Percentiles rank a stretch among this genome's conserved stretches.
phyloP scores from a whole-genome alignment of 768 basidiomycete species.

The Serendipita sp. region DNA sequence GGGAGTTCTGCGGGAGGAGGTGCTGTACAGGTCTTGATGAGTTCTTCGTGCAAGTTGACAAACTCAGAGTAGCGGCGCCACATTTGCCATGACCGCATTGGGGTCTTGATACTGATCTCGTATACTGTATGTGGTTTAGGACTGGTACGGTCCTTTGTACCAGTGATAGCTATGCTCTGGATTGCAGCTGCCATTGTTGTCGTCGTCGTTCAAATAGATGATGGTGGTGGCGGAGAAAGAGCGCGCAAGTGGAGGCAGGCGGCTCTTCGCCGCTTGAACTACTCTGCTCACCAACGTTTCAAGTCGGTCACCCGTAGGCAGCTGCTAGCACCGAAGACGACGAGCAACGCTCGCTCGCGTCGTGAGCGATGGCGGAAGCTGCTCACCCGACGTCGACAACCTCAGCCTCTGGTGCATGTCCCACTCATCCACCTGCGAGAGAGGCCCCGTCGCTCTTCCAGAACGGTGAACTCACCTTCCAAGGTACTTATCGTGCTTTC shows the following conservation, averaged over 20 bases:
- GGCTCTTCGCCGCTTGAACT: background rate
- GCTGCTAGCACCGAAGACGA: background rate
- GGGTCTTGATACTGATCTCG: conserved; percentile 68
- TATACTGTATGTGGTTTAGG: conserved; percentile 75
- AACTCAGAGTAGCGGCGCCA: conserved; percentile 94
- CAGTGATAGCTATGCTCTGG: background rate
- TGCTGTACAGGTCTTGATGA: conserved; percentile 62
- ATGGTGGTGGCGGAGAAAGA: background rate
- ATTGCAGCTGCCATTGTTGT: background rate
- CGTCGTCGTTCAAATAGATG: background rate
- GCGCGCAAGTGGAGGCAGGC: background rate
- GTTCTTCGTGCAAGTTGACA: conserved; percentile 65
- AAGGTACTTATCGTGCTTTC: conserved; percentile 28
- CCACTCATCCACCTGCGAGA: conserved; percentile 13
- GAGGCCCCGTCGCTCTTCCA: conserved; percentile 41
- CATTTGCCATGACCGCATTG: conserved; percentile 85
- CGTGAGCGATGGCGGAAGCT: conserved; percentile 1
- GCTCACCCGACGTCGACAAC: background rate
- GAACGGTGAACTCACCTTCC: conserved; percentile 42
- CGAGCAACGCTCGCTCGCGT: background rate
- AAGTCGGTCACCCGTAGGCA: background rate
- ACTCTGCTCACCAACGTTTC: background rate
- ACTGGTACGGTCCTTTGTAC: conserved; percentile 33
- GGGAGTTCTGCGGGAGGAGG: conserved; percentile 69
- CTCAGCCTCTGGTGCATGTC: background rate